phyloP scores from a whole-genome alignment of 2,329 filamentous ascomycete genomes.

The Penicillium italicum region DNA sequence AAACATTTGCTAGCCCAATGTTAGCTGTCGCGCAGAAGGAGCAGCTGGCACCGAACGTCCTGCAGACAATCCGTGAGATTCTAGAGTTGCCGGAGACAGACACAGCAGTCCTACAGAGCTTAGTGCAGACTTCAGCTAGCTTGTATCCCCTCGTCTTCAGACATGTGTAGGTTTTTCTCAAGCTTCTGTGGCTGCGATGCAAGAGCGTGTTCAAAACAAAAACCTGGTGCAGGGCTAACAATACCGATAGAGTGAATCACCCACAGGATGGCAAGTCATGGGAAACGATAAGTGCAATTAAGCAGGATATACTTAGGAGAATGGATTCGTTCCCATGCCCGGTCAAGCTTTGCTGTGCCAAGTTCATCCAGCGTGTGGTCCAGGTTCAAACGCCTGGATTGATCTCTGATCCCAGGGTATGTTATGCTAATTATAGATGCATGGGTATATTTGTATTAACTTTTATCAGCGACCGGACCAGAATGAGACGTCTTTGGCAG shows the following conservation, averaged over 20 bases:
- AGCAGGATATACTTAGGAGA: slow-evolving; percentile 78
- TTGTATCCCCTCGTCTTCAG: slow-evolving; percentile 89
- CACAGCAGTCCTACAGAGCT: slow-evolving; percentile 73
- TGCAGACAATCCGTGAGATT: slow-evolving; percentile 71
- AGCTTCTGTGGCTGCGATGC: slow-evolving; percentile 10
- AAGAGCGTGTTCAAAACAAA: background rate
- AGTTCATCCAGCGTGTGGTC: slow-evolving; percentile 91
- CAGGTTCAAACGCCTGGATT: slow-evolving; percentile 84
- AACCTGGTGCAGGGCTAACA: slow-evolving; percentile 23
- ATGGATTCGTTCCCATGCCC: slow-evolving; percentile 78
- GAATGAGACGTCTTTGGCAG: slow-evolving; percentile 79
- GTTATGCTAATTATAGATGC: slow-evolving; percentile 28
- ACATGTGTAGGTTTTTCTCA: slow-evolving; percentile 67
- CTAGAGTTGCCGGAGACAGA: slow-evolving; percentile 73
- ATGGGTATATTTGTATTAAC: slow-evolving; percentile 12
- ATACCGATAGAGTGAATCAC: slow-evolving; percentile 70
- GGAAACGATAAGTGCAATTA: slow-evolving; percentile 85
- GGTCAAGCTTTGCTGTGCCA: slow-evolving; percentile 90
- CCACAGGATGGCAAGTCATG: slow-evolving; percentile 76
- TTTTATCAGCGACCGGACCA: slow-evolving; percentile 60
- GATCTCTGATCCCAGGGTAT: slow-evolving; percentile 76
- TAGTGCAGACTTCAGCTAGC: slow-evolving; percentile 84
- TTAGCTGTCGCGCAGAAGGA: slow-evolving; percentile 75
- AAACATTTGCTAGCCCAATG: slow-evolving; percentile 91
- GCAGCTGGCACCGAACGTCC: slow-evolving; percentile 69